A percentile compares a stretch with the other conserved stretches of the same genome.
These are phyloP conservation scores for Corinectria fuckeliana DNA, from an alignment of 2,329 filamentous ascomycete species.

Conservation along the genomic window DNA sequence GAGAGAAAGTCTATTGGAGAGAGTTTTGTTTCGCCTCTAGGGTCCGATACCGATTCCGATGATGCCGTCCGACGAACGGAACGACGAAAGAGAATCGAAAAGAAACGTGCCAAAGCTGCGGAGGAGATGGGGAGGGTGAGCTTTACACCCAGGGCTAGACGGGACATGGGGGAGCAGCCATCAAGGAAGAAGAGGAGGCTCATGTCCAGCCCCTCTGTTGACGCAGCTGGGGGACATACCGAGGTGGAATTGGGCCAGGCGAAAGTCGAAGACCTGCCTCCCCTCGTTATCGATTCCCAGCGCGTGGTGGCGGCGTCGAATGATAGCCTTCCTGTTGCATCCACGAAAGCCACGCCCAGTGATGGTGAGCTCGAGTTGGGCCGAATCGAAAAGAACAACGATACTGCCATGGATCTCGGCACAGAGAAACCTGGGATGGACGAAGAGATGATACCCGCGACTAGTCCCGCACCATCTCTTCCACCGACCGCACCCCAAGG, in stretches of 20 bases:
- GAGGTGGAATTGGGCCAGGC: neutral
- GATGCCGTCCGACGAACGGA: constrained; percentile 42
- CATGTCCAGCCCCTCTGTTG: neutral
- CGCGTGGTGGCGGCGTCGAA: constrained; percentile 34
- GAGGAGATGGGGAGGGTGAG: constrained; percentile 51
- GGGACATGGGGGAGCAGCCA: constrained; percentile 30
- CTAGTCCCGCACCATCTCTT: constrained; percentile 44
- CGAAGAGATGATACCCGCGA: constrained; percentile 49
- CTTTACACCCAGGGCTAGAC: constrained; percentile 38
- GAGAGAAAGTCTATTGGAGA: constrained; percentile 45
- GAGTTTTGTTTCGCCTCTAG: constrained; percentile 30
- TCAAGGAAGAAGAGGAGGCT: constrained; percentile 39
- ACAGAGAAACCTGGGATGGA: constrained; percentile 30
- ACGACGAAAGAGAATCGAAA: constrained; percentile 46
- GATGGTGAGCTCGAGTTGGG: constrained; percentile 23
- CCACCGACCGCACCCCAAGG: constrained; percentile 33
- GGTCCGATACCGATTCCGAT: constrained; percentile 45
- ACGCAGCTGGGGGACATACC: neutral
- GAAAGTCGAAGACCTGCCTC: constrained; percentile 23
- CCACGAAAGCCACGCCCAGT: constrained; percentile 44
- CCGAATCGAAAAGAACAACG: constrained; percentile 19
- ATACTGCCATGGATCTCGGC: constrained; percentile 14
- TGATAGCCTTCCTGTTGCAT: constrained; percentile 35
- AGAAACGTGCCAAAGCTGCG: constrained; percentile 48
- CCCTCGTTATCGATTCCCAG: constrained; percentile 35